Conservation (phyloP, 495 filamentous ascomycete genomes). For the Penicillium arizonense region DNA sequence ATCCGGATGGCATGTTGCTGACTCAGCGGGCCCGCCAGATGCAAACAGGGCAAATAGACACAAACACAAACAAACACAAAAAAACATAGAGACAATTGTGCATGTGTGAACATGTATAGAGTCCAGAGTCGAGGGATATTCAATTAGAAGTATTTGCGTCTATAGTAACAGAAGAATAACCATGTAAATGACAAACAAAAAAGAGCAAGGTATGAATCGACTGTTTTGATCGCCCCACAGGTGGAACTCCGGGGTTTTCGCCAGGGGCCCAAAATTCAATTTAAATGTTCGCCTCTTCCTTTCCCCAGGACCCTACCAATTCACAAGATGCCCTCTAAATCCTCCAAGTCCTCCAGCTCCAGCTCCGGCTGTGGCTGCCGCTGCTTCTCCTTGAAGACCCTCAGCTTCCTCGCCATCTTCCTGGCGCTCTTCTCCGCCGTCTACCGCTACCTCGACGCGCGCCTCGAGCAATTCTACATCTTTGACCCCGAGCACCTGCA, state of each 20-base stretch:
- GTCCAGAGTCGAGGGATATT: background rate
- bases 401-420: slow-evolving; percentile 60
- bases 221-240: slow-evolving; percentile 9
- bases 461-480: slow-evolving; percentile 74
- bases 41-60: background rate
- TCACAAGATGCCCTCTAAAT: slow-evolving; percentile 27
- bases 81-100: no score
- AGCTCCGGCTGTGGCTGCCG: slow-evolving; percentile 22
- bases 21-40: background rate
- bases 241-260: slow-evolving; percentile 19
- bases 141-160: background rate
- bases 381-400: slow-evolving; percentile 30
- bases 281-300: slow-evolving; percentile 3
- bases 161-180: no score
- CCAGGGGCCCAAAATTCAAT: slow-evolving; percentile 18
- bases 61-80: background rate
- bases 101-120: background rate
- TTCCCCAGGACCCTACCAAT: background rate
- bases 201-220: no score
- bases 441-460: slow-evolving; percentile 62
- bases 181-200: no score
- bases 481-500: slow-evolving; percentile 68
- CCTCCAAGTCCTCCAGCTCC: slow-evolving; percentile 15
- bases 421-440: slow-evolving; percentile 58
- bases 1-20: slow-evolving; percentile 27